A percentile compares a stretch with the other conserved stretches of the same genome.
phyloP scores from a whole-genome alignment of 2,329 filamentous ascomycete genomes.

The Aureobasidium sp. region DNA sequence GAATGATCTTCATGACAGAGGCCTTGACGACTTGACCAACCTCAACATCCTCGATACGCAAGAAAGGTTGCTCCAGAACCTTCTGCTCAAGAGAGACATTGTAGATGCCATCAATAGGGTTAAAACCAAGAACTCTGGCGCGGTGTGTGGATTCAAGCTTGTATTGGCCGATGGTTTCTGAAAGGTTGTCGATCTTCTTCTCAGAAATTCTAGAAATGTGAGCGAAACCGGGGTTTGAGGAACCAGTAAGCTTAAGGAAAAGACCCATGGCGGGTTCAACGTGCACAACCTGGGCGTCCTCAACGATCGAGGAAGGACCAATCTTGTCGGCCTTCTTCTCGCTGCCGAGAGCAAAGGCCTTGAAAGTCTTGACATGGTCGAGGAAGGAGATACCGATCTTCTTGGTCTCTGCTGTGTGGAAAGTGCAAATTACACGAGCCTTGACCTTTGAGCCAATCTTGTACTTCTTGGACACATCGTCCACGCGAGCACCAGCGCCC shows the following conservation, averaged over 20 bases:
- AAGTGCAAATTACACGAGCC: conserved; percentile 80
- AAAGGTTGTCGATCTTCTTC: conserved; percentile 76
- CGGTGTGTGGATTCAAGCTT: conserved; percentile 70
- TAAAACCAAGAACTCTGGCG: conserved; percentile 79
- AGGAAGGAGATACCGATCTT: conserved; percentile 85
- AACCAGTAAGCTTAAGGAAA: conserved; percentile 63
- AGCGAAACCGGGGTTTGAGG: conserved; percentile 71
- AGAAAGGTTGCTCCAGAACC: conserved; percentile 76
- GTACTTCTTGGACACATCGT: conserved; percentile 67
- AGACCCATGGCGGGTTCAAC: conserved; percentile 75
- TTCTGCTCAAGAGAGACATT: conserved; percentile 75
- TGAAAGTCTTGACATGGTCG: conserved; percentile 56
- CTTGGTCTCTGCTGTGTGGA: conserved; percentile 66
- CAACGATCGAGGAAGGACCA: conserved; percentile 65
- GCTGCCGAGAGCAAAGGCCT: conserved; percentile 48
- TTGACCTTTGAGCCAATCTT: conserved; percentile 78
- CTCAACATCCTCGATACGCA: conserved; percentile 84
- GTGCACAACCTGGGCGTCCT: conserved; percentile 68
- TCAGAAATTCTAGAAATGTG: conserved; percentile 92
- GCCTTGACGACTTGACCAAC: conserved; percentile 74
- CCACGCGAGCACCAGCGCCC: conserved; percentile 56
- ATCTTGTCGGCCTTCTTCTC: conserved; percentile 34
- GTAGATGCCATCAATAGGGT: conserved; percentile 75
- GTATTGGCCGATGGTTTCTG: conserved; percentile 67
- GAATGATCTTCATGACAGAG: conserved; percentile 73